These are phyloP conservation scores for Millerozyma acaciae DNA, from an alignment of 805 yeast species.

Conservation along the genomic window DNA sequence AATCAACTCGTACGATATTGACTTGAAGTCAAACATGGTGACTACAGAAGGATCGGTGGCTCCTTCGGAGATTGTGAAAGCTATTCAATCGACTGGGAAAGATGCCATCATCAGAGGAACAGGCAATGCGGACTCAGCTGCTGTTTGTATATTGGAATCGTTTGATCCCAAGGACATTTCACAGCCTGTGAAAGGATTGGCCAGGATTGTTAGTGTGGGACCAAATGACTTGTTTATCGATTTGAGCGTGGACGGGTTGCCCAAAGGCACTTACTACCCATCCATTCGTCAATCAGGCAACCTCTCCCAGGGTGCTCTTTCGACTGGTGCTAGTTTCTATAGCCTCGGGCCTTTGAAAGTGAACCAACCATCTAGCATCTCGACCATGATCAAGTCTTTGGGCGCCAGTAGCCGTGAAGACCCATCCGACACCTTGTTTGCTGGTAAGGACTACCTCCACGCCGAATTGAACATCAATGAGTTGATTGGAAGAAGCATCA, in stretches of 20 bases:
- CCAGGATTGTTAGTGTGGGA: constrained; percentile 71
- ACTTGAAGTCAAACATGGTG: constrained; percentile 58
- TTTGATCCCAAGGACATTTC: constrained; percentile 45
- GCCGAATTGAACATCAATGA: constrained; percentile 50
- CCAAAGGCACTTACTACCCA: constrained; percentile 64
- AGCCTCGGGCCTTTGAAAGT: constrained; percentile 41
- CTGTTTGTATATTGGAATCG: constrained; percentile 83
- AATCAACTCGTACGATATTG: constrained; percentile 50
- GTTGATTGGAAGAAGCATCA: constrained; percentile 67
- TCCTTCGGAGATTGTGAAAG: constrained; percentile 68
- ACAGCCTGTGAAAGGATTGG: constrained; percentile 79
- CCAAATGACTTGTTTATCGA: constrained; percentile 61
- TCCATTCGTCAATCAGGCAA: constrained; percentile 70
- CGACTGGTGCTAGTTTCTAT: constrained; percentile 54
- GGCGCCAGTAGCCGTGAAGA: constrained; percentile 26
- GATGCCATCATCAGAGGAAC: constrained; percentile 94
- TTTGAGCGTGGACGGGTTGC: constrained; percentile 70
- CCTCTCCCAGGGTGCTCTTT: constrained; percentile 65
- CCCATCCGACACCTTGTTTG: constrained; percentile 13
- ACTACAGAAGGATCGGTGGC: constrained; percentile 66
- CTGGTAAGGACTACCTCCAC: constrained; percentile 37
- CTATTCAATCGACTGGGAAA: constrained; percentile 70
- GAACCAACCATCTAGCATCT: constrained; percentile 17
- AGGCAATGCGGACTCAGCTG: constrained; percentile 82
- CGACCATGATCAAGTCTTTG: constrained; percentile 30